These are phyloP conservation scores for Cyclotella sp. DNA, from an alignment of 108 stramenopile species.

Conservation along the genomic window DNA sequence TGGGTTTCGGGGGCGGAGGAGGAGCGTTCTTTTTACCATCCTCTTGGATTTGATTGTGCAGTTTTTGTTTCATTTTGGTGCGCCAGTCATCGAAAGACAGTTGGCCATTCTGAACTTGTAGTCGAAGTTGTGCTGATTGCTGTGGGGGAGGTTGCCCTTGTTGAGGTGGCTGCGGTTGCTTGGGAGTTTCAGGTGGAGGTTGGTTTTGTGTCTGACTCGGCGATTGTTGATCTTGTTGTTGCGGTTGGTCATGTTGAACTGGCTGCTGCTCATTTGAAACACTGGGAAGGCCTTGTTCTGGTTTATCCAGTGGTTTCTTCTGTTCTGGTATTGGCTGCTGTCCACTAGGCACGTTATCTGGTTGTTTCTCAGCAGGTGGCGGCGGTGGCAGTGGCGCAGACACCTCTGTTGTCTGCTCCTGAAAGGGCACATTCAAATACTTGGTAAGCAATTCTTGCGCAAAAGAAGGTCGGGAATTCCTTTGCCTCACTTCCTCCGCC, in stretches of 20 bases:
- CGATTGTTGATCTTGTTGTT: not conserved
- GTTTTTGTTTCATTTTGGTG: not conserved
- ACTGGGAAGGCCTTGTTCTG: no score
- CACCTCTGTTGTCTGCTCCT: not conserved
- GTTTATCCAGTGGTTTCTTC: no score
- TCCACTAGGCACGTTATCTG: no score
- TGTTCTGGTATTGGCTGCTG: no score
- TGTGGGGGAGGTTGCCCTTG: not conserved
- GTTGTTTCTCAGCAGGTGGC: no score
- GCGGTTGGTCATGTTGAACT: not conserved
- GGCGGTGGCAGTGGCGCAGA: no score
- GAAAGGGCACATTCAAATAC: conserved; percentile 1
- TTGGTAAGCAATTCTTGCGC: not conserved
- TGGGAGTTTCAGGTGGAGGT: not conserved
- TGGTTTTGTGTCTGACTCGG: not conserved
- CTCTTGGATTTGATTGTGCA: not conserved
- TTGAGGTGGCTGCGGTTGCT: not conserved
- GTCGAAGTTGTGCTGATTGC: not conserved
- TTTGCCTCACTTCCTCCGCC: conserved; percentile 6
- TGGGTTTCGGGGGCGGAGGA: not conserved
- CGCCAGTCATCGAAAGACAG: conserved; percentile 15
- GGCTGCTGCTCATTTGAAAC: not conserved
- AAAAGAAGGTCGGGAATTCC: not conserved
- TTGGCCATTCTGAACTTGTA: not conserved
- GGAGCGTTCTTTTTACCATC: not conserved